phyloP scores from a whole-genome alignment of 345 rosid genomes.

The Sisymbrium irio region DNA sequence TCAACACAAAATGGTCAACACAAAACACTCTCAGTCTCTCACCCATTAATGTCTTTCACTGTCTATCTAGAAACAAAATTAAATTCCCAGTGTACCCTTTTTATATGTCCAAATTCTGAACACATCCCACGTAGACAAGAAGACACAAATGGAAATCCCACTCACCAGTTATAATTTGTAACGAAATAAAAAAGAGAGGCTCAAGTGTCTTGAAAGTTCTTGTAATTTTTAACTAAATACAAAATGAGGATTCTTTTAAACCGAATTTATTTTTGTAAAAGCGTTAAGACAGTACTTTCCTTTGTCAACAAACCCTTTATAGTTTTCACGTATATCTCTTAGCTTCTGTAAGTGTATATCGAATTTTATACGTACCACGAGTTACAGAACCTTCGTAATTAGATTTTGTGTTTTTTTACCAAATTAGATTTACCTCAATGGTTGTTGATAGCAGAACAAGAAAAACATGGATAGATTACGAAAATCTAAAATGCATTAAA shows the following conservation, averaged over 20 bases:
- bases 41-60: conserved; percentile 20
- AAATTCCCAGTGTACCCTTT: conserved; percentile 56
- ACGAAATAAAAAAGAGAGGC: background rate
- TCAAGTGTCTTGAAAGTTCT: background rate
- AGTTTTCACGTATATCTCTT: background rate
- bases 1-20: conserved; percentile 22
- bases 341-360: background rate
- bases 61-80: conserved; percentile 26
- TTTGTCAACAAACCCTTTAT: background rate
- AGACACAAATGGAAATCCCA: conserved; percentile 50
- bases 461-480: conserved; percentile 5
- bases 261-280: background rate
- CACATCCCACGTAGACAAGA: conserved; percentile 45
- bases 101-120: conserved; percentile 40
- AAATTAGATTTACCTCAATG: background rate
- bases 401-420: too few relatives aligned
- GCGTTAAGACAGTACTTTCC: background rate
- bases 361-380: too few relatives aligned
- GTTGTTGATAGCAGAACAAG: background rate
- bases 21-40: background rate
- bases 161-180: conserved; percentile 5
- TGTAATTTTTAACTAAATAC: background rate
- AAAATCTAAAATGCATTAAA: conserved; percentile 30
- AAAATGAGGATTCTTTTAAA: background rate
- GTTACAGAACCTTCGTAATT: too few relatives aligned